phyloP scores from a whole-genome alignment of 2,329 filamentous ascomycete genomes.

The Trichoderma koningiopsis region DNA sequence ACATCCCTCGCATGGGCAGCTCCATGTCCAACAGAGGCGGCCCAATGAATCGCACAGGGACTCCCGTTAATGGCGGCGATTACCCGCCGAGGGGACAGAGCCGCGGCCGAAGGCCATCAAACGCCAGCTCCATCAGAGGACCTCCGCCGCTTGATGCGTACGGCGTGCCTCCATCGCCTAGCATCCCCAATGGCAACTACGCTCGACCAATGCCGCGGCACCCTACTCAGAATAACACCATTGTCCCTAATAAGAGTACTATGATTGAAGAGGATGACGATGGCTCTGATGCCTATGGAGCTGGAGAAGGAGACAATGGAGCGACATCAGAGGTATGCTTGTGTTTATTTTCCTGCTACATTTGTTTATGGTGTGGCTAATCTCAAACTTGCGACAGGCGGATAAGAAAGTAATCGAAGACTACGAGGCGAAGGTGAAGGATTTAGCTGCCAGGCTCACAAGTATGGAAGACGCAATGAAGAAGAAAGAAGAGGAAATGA shows the following conservation, averaged over 20 bases:
- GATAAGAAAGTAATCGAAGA: constrained; percentile 75
- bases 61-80: constrained; percentile 61
- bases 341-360: background rate
- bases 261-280: constrained; percentile 95
- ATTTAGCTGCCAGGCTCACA: constrained; percentile 73
- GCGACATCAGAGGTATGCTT: constrained; percentile 45
- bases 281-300: constrained; percentile 64
- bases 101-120: constrained; percentile 59
- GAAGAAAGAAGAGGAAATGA: constrained; percentile 72
- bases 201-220: constrained; percentile 82
- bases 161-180: constrained; percentile 61
- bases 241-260: constrained; percentile 95
- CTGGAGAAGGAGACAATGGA: constrained; percentile 33
- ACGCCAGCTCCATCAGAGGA: constrained; percentile 62
- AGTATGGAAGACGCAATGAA: constrained; percentile 69
- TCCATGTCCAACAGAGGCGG: constrained; percentile 64
- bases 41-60: constrained; percentile 61
- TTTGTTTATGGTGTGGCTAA: background rate
- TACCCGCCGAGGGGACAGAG: constrained; percentile 56
- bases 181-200: constrained; percentile 63
- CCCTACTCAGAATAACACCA: constrained; percentile 86
- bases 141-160: constrained; percentile 48
- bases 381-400: constrained; percentile 45
- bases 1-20: constrained; percentile 70
- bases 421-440: constrained; percentile 75